Evolutionary conservation across 2,329 filamentous ascomycete species (phyloP), one percentile per base, ranked within the genome.

Genomic region (Penicillium expansum): DNA sequence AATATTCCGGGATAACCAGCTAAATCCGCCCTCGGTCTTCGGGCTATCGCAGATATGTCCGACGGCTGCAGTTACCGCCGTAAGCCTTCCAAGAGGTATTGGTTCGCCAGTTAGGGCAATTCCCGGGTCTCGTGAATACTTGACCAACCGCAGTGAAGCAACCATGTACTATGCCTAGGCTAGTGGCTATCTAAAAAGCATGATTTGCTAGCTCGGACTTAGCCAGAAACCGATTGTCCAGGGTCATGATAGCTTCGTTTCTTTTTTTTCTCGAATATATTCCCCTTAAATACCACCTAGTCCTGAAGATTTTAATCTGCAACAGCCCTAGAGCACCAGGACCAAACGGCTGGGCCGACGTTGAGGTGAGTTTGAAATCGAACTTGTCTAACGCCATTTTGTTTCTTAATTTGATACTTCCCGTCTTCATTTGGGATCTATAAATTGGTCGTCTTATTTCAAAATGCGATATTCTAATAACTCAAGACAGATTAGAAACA

Each of bases 321-420:
- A 2, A 22, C 8, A 18, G 33, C 14, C n/a, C n/a, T 38, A 32
- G 7, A 30, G 3, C 29, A 44, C 37, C 7, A 35, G 38, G 41
- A 27, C 29, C 37, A 42, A 39, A 51, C 48, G 27, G 27, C 27
- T 9, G 18, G 18, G 41, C 22, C 24, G 29, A 53, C 37, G 14
- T 38, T 32, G 20, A 53, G 44, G 52, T 41, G 37, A 48, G 52
- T 56, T 52, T 24, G 7, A 20, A 56, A 52, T 45, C 11, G 20
- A 44, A 16, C 48, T 33, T 24, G 33, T 52, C 13, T 33, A 22
- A 52, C 27, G 20, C 35, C 48, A n/a, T 42, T 20, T 45, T 30
- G 39, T 39, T 45, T 45, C 52, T 52, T 22, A 22, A 52, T 56
- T 18, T 52, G 13, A 29, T 32, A 52, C 16, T 52, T 49, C 48